Percentiles rank a stretch among this genome's conserved stretches.
Conservation (phyloP, 2,329 filamentous ascomycete genomes). For the Huntiella bhutanensis region DNA sequence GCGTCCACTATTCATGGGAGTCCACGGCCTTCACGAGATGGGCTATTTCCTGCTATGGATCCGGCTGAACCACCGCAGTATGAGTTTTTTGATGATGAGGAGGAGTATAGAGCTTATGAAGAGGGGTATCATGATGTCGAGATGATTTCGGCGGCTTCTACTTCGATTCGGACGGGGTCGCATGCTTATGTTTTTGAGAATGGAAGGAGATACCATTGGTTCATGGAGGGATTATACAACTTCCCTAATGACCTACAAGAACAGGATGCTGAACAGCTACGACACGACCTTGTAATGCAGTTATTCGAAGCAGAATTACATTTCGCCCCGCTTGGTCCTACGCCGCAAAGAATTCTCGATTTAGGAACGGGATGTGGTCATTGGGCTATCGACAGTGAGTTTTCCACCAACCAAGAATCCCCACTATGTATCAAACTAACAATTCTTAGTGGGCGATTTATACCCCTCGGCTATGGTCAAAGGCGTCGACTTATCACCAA, state of each 20-base stretch:
- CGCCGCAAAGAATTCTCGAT: slow-evolving; percentile 33
- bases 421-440: slow-evolving; percentile 13
- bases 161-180: slow-evolving; percentile 5
- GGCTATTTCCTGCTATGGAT: neutral
- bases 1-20: neutral
- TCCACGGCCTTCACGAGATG: neutral
- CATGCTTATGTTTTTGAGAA: slow-evolving; percentile 11
- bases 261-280: slow-evolving; percentile 39
- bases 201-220: slow-evolving; percentile 23
- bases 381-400: slow-evolving; percentile 36
- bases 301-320: slow-evolving; percentile 29
- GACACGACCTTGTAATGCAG: slow-evolving; percentile 32
- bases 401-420: neutral
- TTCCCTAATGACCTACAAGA: slow-evolving; percentile 43
- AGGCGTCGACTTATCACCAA: slow-evolving; percentile 38
- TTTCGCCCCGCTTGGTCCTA: slow-evolving; percentile 30
- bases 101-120: neutral
- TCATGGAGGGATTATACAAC: slow-evolving; percentile 28
- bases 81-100: slow-evolving; percentile 1
- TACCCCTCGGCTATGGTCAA: slow-evolving; percentile 28
- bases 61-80: neutral
- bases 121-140: neutral
- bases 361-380: slow-evolving; percentile 40
- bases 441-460: slow-evolving; percentile 18
- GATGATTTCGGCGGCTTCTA: slow-evolving; percentile 1